Percentiles rank a stretch among this genome's conserved stretches.
These are phyloP conservation scores for Paspalum notatum DNA, from an alignment of 176 grass and related monocot genomes.

Conservation along the genomic window DNA sequence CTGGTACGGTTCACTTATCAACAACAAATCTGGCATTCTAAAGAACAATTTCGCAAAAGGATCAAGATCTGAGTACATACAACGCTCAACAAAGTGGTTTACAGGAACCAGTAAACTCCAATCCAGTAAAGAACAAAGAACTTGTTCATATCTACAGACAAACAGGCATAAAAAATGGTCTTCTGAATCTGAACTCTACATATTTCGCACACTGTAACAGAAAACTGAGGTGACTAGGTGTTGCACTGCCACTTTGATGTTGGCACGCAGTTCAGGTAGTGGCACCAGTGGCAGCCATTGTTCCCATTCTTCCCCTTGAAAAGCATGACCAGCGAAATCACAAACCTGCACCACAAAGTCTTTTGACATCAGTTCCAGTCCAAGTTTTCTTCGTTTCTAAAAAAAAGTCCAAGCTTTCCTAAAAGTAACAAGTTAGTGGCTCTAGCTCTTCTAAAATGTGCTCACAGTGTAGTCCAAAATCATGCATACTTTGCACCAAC, in stretches of 20 bases:
- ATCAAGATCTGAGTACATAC: constrained; percentile 21
- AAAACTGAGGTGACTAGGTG: constrained; percentile 37
- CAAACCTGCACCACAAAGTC: constrained; percentile 50
- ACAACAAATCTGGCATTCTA: background rate
- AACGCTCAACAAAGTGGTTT: constrained; percentile 10
- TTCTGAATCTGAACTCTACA: constrained; percentile 26
- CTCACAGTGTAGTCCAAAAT: background rate
- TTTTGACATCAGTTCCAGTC: constrained; percentile 21
- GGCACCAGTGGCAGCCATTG: constrained; percentile 93
- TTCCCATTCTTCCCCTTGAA: constrained; percentile 90
- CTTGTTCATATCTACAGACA: constrained; percentile 55
- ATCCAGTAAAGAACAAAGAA: constrained; percentile 44
- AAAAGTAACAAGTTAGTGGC: background rate
- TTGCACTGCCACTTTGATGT: constrained; percentile 93
- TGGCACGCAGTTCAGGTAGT: constrained; percentile 91
- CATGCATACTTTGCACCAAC: background rate
- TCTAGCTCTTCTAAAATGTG: background rate
- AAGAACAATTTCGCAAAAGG: background rate
- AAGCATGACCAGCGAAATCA: constrained; percentile 82
- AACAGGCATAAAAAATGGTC: constrained; percentile 49
- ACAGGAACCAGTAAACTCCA: constrained; percentile 19
- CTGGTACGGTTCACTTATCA: too few species aligned
- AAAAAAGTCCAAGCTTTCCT: background rate
- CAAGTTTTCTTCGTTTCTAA: too few species aligned
- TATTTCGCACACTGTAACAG: constrained; percentile 21